Base-by-base conservation (phyloP, 352 stramenopile genomes). In the Peronosclerospora sorghi region DNA sequence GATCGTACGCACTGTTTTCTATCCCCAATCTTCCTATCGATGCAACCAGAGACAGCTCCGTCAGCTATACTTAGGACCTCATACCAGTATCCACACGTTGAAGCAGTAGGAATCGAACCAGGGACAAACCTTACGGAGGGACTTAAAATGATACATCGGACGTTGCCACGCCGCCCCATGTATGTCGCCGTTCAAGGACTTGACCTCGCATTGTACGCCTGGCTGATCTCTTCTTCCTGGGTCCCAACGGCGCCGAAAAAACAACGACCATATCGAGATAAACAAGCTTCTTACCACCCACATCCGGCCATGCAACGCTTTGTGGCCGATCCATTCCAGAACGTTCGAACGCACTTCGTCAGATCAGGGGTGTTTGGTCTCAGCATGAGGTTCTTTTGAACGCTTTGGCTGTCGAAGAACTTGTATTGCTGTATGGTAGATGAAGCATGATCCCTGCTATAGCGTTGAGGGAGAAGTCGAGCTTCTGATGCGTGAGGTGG, bases 341-440 rank as follows among this genome's bases (percentile, higher is more conserved):
- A 32, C 57, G 97, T 44, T 82, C 98, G 48, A 56, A 74, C 29
- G 56, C 79, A 24, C 75, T 99, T 14, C 84, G 94, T 5, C 60
- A 95, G 51, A 75, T 95, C 41, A 83, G 97, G 54, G 94, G 93
- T 35, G 83, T 99, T 35, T 99, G 95, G 60, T 79, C 95, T 1
- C 95, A 99, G 54, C 91, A 98, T 59, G 92, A 98, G 57, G 94
- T 97, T 21, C 61, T 99, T 1, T 97, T 96, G 47, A 80, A 86
- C 26, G 61, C 95, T 14, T 60, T 99, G 28, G 98, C 94, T 1
- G 95, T 98, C 10, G 52, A 84, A 32, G 95, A 98, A 56, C 93
- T 98, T 52, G 62, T 98, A 28, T 34, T 74, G 41, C 81, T 98
- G 45, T 98, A 96, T 54, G 86, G 77, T 12, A 73, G 21, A 74